Percentiles rank a stretch among this genome's conserved stretches.
These are phyloP conservation scores for Diospyros kaki DNA, from an alignment of 148 eudicot species.

Conservation along the genomic window DNA sequence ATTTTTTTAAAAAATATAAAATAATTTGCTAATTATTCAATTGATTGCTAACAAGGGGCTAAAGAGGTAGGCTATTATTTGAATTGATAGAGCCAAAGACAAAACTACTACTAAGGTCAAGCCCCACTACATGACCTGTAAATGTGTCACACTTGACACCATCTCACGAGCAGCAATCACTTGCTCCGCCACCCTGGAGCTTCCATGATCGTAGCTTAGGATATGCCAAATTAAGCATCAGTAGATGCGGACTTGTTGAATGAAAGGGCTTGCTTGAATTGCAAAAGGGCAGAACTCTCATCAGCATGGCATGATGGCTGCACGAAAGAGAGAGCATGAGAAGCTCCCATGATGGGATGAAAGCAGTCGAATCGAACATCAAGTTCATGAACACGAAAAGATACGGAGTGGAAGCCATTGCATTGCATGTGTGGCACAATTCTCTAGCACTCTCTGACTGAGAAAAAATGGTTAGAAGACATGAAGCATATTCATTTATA, in stretches of 20 bases:
- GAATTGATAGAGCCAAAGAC: slow-evolving; percentile 22
- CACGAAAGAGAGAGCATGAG: not conserved
- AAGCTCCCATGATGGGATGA: not conserved
- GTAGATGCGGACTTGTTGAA: not conserved
- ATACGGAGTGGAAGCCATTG: not conserved
- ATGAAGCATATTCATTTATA: too few species aligned
- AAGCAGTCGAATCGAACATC: not conserved
- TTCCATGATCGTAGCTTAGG: slow-evolving; percentile 11
- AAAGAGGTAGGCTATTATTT: slow-evolving; percentile 28
- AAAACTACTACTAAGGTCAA: slow-evolving; percentile 32
- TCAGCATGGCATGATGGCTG: not conserved
- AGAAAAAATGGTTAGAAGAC: too few species aligned
- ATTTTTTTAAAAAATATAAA: too few species aligned
- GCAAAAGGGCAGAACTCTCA: slow-evolving; percentile 11
- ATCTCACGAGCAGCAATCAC: slow-evolving; percentile 41
- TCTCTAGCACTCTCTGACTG: too few species aligned
- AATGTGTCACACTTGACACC: slow-evolving; percentile 31
- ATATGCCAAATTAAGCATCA: not conserved
- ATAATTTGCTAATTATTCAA: too few species aligned
- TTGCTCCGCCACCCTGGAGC: too few species aligned
- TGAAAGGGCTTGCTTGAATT: slow-evolving; percentile 10
- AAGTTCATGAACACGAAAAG: not conserved
- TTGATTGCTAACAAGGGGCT: too few species aligned
- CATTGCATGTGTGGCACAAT: too few species aligned
- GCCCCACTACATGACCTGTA: slow-evolving; percentile 26